Percentiles rank a stretch among this genome's conserved stretches.
These are phyloP conservation scores for Pyrenophora seminiperda DNA, from an alignment of 2,329 filamentous ascomycete genomes.

Conservation along the genomic window DNA sequence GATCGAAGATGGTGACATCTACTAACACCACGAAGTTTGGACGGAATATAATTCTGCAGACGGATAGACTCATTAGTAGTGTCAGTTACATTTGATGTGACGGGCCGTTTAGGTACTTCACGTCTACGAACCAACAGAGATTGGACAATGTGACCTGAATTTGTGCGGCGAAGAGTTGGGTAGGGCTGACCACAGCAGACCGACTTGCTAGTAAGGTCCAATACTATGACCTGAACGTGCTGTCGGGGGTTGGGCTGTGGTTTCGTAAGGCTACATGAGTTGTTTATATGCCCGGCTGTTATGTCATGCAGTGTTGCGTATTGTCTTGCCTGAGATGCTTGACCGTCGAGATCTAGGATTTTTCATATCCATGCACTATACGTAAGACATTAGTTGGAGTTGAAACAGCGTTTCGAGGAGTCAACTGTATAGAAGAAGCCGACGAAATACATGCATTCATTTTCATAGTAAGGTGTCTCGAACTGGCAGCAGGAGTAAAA, in stretches of 20 bases:
- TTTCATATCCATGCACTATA: background rate
- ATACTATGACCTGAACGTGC: background rate
- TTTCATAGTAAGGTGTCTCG: background rate
- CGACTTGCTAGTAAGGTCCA: slow-evolving; percentile 5
- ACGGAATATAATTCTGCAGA: background rate
- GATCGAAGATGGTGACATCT: background rate
- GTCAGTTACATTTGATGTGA: background rate
- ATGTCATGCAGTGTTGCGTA: background rate
- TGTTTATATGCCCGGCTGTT: background rate
- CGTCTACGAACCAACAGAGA: background rate
- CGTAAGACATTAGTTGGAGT: background rate
- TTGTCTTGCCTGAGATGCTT: background rate
- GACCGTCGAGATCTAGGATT: background rate
- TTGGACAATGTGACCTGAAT: slow-evolving; percentile 8
- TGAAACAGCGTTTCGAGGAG: background rate
- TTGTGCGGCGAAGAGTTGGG: slow-evolving; percentile 15
- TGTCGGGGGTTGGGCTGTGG: background rate
- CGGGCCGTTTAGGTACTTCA: background rate
- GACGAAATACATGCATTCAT: background rate
- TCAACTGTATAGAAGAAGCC: background rate
- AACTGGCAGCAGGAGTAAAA: background rate
- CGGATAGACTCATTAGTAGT: background rate
- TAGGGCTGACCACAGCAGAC: background rate
- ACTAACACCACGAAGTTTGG: background rate
- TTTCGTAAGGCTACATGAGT: background rate